These are phyloP conservation scores for Leishmania mexicana DNA, from an alignment of 208 protist species.

Conservation along the genomic window DNA sequence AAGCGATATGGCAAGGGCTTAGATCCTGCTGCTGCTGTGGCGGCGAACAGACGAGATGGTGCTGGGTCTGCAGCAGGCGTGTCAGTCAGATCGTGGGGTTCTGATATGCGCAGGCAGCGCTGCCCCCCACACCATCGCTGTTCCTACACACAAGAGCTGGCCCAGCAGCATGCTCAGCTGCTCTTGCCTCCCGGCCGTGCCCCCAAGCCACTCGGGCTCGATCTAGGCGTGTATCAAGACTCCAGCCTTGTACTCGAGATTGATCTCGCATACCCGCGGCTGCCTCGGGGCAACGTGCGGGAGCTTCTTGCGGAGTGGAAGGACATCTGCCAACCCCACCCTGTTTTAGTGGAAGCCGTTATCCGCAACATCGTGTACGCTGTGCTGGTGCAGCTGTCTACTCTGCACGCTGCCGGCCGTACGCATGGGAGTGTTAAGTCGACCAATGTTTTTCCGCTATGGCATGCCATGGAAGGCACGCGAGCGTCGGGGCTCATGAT, in stretches of 20 bases:
- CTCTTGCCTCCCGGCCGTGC: not conserved
- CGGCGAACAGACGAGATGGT: not conserved
- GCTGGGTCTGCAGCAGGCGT: not conserved
- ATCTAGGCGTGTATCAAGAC: constrained; percentile 22
- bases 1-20: not conserved
- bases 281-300: constrained; percentile 57
- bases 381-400: constrained; percentile 55
- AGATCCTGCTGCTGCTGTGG: not conserved
- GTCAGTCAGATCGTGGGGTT: not conserved
- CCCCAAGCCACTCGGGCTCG: constrained; percentile 20
- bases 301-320: constrained; percentile 52
- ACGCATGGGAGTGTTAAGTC: constrained; percentile 72
- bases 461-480: constrained; percentile 43
- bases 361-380: constrained; percentile 66
- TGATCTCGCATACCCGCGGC: constrained; percentile 51
- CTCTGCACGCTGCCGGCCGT: constrained; percentile 51
- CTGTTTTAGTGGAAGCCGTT: constrained; percentile 54
- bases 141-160: not conserved
- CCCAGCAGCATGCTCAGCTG: not conserved
- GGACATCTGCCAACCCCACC: constrained; percentile 25
- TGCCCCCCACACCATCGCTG: not conserved
- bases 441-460: constrained; percentile 70
- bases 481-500: constrained; percentile 19
- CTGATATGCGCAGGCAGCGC: not conserved
- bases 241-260: constrained; percentile 36